Percentiles rank a stretch among this genome's conserved stretches.
These are phyloP conservation scores for Candida silvicultrix DNA, from an alignment of 805 yeast species.

Conservation along the genomic window DNA sequence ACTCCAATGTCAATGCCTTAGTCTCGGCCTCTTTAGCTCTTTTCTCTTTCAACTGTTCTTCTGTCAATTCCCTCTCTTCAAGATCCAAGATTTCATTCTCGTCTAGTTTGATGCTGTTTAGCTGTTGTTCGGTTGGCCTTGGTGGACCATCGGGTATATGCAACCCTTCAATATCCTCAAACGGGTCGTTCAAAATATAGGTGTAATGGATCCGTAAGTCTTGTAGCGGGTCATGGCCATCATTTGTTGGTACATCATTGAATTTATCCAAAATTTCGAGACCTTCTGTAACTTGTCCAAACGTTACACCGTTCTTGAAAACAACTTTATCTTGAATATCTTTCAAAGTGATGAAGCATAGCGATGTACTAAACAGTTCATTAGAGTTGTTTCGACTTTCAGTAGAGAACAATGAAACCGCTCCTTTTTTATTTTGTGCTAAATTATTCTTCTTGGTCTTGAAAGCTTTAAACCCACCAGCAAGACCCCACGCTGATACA, in stretches of 20 bases:
- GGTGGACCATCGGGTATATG: constrained; percentile 26
- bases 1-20: constrained; percentile 55
- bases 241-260: constrained; percentile 34
- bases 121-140: constrained; percentile 28
- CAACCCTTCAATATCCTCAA: constrained; percentile 27
- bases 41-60: constrained; percentile 20
- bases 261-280: constrained; percentile 38
- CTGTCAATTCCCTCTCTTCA: constrained; percentile 21
- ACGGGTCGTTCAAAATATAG: constrained; percentile 49
- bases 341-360: constrained; percentile 31
- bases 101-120: constrained; percentile 26
- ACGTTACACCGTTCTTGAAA: constrained; percentile 22
- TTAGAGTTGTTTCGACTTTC: background rate
- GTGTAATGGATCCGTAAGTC: constrained; percentile 49
- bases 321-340: constrained; percentile 17
- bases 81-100: constrained; percentile 15
- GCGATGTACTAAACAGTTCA: constrained; percentile 25
- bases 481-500: constrained; percentile 25
- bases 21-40: constrained; percentile 35
- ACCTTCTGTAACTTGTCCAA: constrained; percentile 51
- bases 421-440: constrained; percentile 25
- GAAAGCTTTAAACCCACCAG: constrained; percentile 13
- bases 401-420: constrained; percentile 25
- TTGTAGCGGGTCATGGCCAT: constrained; percentile 32
- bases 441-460: constrained; percentile 17